Evolutionary conservation across 129 eudicot species (phyloP).

Genomic region (Tagetes erecta): DNA sequence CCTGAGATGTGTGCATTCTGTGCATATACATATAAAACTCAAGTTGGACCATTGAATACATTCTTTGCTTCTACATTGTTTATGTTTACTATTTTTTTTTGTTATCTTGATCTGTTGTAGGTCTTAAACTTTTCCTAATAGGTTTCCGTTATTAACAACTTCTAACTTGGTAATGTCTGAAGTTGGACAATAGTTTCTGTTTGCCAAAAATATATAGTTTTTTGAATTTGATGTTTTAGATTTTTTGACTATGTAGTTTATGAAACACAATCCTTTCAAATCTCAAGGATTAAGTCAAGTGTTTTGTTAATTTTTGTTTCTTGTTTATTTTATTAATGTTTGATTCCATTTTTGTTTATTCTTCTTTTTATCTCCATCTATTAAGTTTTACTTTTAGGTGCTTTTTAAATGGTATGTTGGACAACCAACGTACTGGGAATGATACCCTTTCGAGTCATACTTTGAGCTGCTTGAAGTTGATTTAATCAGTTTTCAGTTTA

Average conservation of each 20-base stretch:
- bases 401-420: slow-evolving; percentile 7
- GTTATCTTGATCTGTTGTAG: background rate
- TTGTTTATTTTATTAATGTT: background rate
- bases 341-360: background rate
- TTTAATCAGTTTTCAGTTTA: background rate
- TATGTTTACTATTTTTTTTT: background rate
- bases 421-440: background rate
- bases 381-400: background rate
- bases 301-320: background rate
- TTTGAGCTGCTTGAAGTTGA: background rate
- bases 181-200: too few relatives aligned
- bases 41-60: slow-evolving; percentile 16
- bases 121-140: background rate
- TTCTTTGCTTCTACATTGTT: too few relatives aligned
- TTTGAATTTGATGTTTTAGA: background rate
- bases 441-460: background rate
- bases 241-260: background rate
- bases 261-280: background rate
- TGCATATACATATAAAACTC: background rate
- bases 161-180: background rate
- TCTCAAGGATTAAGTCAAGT: background rate
- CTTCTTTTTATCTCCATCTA: background rate
- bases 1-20: background rate
- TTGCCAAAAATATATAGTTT: too few relatives aligned
- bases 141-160: background rate